Base-by-base conservation (phyloP, 2,329 filamentous ascomycete species). In the Berkeleyomyces basicola region DNA sequence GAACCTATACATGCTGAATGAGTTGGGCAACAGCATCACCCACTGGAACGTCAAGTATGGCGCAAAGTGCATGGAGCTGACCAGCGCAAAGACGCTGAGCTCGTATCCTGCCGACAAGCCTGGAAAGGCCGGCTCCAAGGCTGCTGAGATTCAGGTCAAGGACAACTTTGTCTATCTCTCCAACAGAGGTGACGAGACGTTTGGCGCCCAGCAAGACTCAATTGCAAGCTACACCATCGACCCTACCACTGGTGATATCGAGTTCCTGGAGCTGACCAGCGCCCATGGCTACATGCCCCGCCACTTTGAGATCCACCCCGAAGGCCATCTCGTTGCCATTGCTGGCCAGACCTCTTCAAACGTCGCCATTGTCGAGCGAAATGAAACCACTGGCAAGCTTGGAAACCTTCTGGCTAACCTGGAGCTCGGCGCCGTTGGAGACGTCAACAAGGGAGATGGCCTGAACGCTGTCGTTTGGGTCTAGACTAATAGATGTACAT, bases 101-200 rank as follows among this genome's bases (percentile, higher is more conserved):
- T 79, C 79, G 0, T 78, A 77, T 66, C 74, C 77, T 4, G 70
- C 68, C 0, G 76, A 75, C 39, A 71, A 71, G 62, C 70, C 74
- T 1, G 70, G 75, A 2, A 76, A 76, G 3, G 66, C 69, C 0
- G 77, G 75, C 14, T 76, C 77, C 66, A 81, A 81, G 65, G 77
- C 79, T 0, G 79, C 79, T 37, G 81, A 83, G 69, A 73, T 84
- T n/a, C 73, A 74, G 55, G 71, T 82, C 5, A 70, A 67, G 37
- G 80, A 78, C 67, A 76, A 78, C 66, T 83, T 80, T 70, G 67
- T 86, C 49, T 78, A 85, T 69, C 79, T 79, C 7, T 79, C 79
- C 14, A 87, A 87, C 74, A 78, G 84, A 63, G 79, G 81, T 66
- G 82, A 84, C 69, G 74, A 78, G 65, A 76, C 79, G 1, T 85